Evolutionary conservation across 2,329 filamentous ascomycete species (phyloP).

Genomic region (Meredithiella fracta): DNA sequence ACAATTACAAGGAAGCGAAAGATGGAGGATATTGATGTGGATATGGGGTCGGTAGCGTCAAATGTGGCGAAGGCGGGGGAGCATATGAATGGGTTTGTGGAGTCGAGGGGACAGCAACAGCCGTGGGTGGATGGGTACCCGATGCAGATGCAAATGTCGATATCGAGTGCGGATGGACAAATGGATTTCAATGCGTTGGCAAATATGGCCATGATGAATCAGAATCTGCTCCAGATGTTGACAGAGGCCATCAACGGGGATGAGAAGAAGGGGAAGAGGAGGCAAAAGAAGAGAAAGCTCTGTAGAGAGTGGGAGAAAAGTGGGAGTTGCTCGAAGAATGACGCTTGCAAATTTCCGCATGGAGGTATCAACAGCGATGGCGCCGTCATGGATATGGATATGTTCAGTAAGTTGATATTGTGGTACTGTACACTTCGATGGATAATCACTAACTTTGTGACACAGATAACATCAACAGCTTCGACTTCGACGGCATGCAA

Average conservation of each 20-base stretch:
- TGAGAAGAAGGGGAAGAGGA: background rate
- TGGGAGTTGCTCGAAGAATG: constrained; percentile 5
- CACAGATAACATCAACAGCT: background rate
- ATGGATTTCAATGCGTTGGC: constrained; percentile 10
- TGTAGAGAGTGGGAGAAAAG: constrained; percentile 10
- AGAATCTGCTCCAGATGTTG: constrained; percentile 12
- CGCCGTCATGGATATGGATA: background rate
- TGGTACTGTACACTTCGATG: background rate
- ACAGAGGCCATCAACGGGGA: background rate
- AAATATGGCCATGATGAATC: constrained; percentile 12
- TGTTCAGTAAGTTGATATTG: constrained; percentile 8
- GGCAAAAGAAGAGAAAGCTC: constrained; percentile 8
- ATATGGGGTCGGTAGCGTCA: background rate
- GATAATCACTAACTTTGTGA: background rate
- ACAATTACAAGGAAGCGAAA: constrained; percentile 6
- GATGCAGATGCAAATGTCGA: background rate
- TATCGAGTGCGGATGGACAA: background rate
- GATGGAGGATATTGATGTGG: background rate
- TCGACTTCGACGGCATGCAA: background rate
- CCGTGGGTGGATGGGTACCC: background rate
- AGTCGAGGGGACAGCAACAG: constrained; percentile 1
- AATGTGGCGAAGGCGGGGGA: constrained; percentile 1
- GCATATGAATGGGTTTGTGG: constrained; percentile 2
- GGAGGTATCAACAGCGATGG: background rate
- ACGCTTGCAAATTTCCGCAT: constrained; percentile 8